These are phyloP conservation scores for Cercospora brassicicola DNA, from an alignment of 2,329 filamentous ascomycete genomes.

Conservation along the genomic window DNA sequence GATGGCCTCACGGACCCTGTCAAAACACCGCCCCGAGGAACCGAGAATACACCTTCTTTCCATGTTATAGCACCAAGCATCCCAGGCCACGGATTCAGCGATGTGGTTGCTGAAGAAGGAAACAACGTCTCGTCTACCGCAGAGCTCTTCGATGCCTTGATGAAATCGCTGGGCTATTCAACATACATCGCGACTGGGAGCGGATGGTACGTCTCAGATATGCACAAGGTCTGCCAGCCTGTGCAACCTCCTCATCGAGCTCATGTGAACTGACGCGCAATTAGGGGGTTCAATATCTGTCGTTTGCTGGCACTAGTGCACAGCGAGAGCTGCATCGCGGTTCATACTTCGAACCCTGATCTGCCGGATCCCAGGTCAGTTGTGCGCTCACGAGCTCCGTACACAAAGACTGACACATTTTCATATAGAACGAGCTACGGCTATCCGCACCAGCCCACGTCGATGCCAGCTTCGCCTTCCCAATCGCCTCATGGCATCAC, in stretches of 20 bases:
- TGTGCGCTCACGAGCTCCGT: background rate
- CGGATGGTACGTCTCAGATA: conserved; percentile 45
- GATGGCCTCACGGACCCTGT: conserved; percentile 57
- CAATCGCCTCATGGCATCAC: conserved; percentile 8
- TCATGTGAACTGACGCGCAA: background rate
- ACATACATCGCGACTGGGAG: conserved; percentile 60
- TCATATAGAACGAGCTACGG: conserved; percentile 22
- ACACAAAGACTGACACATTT: background rate
- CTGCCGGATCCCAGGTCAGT: conserved; percentile 50
- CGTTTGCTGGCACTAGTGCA: conserved; percentile 52
- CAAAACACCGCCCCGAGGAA: conserved; percentile 38
- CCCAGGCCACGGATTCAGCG: conserved; percentile 67
- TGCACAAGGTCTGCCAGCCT: too few relatives aligned
- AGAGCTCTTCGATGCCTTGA: conserved; percentile 58
- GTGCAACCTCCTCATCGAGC: background rate
- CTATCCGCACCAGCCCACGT: conserved; percentile 19
- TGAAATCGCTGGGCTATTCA: conserved; percentile 61
- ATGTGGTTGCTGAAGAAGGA: conserved; percentile 55
- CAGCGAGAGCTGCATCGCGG: conserved; percentile 56
- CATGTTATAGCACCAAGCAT: conserved; percentile 67
- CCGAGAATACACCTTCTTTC: conserved; percentile 52
- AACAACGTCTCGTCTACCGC: conserved; percentile 57
- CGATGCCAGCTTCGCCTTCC: conserved; percentile 7
- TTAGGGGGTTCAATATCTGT: conserved; percentile 47
- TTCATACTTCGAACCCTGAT: conserved; percentile 62